Evolutionary conservation across 2,329 filamentous ascomycete genomes (phyloP).

Genomic region (Fusarium palustre): DNA sequence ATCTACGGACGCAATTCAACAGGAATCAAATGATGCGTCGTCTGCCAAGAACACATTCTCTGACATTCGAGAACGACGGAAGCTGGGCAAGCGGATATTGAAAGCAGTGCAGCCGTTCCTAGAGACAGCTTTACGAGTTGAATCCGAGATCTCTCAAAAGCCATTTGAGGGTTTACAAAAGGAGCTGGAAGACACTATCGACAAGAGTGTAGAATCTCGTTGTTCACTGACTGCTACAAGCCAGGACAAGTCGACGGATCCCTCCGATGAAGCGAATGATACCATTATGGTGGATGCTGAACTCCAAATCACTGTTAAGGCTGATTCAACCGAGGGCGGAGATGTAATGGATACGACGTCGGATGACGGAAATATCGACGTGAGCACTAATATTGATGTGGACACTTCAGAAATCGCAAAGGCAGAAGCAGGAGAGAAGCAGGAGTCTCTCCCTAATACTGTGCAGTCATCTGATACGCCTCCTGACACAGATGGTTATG

Average conservation of each 20-base stretch:
- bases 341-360: conserved; percentile 55
- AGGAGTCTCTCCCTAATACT: conserved; percentile 39
- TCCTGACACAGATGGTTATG: conserved; percentile 62
- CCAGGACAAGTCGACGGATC: conserved; percentile 54
- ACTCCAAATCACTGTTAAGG: conserved; percentile 61
- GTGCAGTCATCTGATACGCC: conserved; percentile 56
- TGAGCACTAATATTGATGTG: conserved; percentile 60
- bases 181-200: conserved; percentile 79
- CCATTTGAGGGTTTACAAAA: conserved; percentile 76
- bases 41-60: conserved; percentile 64
- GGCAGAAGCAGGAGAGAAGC: conserved; percentile 45
- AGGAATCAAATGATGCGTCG: conserved; percentile 59
- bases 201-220: conserved; percentile 71
- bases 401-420: conserved; percentile 56
- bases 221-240: conserved; percentile 55
- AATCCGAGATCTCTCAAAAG: conserved; percentile 82
- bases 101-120: conserved; percentile 83
- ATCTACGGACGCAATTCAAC: conserved; percentile 45
- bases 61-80: conserved; percentile 84
- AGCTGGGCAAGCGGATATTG: conserved; percentile 88
- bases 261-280: conserved; percentile 57
- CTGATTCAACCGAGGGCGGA: conserved; percentile 42
- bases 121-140: conserved; percentile 80
- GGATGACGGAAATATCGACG: conserved; percentile 58
- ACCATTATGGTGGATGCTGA: conserved; percentile 65